Evolutionary conservation across 768 basidiomycete genomes (phyloP), one percentile per base, ranked within the genome.

Genomic region (Boletus speciosus): DNA sequence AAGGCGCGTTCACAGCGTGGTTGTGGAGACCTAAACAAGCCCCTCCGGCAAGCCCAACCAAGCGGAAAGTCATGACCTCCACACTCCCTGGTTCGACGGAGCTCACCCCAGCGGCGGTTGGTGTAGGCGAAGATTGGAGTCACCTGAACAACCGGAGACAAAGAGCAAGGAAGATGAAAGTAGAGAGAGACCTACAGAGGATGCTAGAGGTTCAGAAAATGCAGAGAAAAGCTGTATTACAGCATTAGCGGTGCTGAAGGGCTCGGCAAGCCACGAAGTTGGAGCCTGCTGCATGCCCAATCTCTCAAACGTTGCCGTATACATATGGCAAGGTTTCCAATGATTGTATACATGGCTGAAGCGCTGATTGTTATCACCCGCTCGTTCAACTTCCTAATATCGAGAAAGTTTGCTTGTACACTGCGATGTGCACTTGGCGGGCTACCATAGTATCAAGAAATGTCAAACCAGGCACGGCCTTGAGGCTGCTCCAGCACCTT

Each of bases 61-160:
- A 59, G 34, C 31, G 47, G 25, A 47, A 32, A 16, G 21, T 21
- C 7, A 21, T 4, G 12, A 14, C 47, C 0, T n/a, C 56, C 21
- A 31, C 50, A 27, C 32, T 31, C 15, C 21, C 48, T 4, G 49
- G 34, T 15, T 19, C 47, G 31, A 46, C 50, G 38, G 58, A 41
- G 34, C 37, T 65, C n/a, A 54, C 67, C 0, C 60, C 68, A 4
- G 64, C 61, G 15, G 68, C 68, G 11, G 66, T 70, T 9, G 68
- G 70, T 2, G 68, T 68, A 3, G 69, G 71, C 29, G 71, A 67
- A 48, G 83, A 87, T 59, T 76, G 74, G 65, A 72, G 75, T 7
- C 83, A 86, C 64, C 67, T 87, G 52, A 88, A 77, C 67, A 79
- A 72, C 60, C 73, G 82, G 51, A 70, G 84, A 58, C 76, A 75